A percentile compares a stretch with the other conserved stretches of the same genome.
These are phyloP conservation scores for Aureobasidium namibiae DNA, from an alignment of 2,329 filamentous ascomycete genomes.

Conservation along the genomic window DNA sequence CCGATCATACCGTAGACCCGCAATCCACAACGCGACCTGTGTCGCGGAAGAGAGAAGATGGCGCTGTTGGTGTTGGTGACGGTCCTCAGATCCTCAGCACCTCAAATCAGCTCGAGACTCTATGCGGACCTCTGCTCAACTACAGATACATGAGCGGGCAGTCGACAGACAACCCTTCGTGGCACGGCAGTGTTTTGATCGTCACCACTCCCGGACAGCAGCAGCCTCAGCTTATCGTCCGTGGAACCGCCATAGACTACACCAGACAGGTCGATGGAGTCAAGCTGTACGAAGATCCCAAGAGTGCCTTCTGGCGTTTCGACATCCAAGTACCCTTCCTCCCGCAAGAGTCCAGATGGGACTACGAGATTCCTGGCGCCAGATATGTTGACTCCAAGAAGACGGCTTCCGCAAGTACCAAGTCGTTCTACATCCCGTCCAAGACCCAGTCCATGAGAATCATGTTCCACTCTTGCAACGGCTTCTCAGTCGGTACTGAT, in stretches of 20 bases:
- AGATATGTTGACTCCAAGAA: slow-evolving; percentile 46
- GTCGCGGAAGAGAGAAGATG: slow-evolving; percentile 12
- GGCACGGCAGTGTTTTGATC: slow-evolving; percentile 80
- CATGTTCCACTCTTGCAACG: slow-evolving; percentile 63
- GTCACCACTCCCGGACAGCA: slow-evolving; percentile 66
- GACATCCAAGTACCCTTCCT: slow-evolving; percentile 55
- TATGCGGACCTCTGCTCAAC: slow-evolving; percentile 68
- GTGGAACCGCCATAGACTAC: slow-evolving; percentile 30
- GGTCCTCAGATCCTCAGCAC: slow-evolving; percentile 38
- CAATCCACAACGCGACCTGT: background rate
- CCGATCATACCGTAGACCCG: slow-evolving; percentile 2
- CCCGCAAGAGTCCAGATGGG: slow-evolving; percentile 67
- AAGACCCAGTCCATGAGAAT: slow-evolving; percentile 58
- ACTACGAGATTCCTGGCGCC: slow-evolving; percentile 64
- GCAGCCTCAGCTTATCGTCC: slow-evolving; percentile 53
- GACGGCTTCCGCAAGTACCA: slow-evolving; percentile 21
- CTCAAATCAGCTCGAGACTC: slow-evolving; percentile 43
- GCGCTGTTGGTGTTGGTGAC: slow-evolving; percentile 29
- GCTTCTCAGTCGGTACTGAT: slow-evolving; percentile 59
- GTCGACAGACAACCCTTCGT: slow-evolving; percentile 41
- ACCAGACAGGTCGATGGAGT: slow-evolving; percentile 35
- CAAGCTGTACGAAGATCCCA: slow-evolving; percentile 52
- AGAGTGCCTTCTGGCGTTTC: slow-evolving; percentile 54
- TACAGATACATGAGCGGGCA: slow-evolving; percentile 63
- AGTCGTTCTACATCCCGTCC: slow-evolving; percentile 51